Percentiles rank a stretch among this genome's conserved stretches.
Evolutionary conservation across 129 eudicot genomes (phyloP).

Genomic region (Flaveria trinervia): DNA sequence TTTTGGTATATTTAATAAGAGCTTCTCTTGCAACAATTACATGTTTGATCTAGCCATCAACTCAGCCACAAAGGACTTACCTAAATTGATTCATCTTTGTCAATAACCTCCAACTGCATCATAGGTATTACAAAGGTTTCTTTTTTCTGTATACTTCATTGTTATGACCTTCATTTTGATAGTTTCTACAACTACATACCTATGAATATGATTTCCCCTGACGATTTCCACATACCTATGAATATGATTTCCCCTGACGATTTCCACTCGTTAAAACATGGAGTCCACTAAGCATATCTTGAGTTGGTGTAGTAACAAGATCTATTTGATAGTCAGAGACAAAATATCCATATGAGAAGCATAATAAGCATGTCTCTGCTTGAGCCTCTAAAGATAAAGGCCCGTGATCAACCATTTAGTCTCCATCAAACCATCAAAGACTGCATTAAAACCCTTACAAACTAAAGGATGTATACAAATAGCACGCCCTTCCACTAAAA

Average conservation of each 20-base stretch:
- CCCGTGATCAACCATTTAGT: background rate
- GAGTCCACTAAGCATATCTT: background rate
- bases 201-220: background rate
- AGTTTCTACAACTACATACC: background rate
- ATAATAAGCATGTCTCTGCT: background rate
- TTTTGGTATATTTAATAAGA: too few species aligned
- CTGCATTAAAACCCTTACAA: background rate
- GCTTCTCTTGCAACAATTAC: too few species aligned
- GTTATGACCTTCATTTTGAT: background rate
- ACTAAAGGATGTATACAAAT: background rate
- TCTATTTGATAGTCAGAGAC: background rate
- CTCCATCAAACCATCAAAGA: background rate
- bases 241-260: background rate
- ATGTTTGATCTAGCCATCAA: too few species aligned
- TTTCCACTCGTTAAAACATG: background rate
- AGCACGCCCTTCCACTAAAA: background rate
- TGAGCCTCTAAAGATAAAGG: conserved; percentile 10
- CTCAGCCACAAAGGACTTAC: background rate
- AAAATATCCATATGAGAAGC: background rate
- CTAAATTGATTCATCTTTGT: background rate
- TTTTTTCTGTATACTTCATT: background rate
- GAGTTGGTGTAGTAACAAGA: background rate
- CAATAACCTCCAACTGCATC: background rate
- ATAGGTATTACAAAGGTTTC: background rate
- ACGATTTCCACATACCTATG: background rate